Percentiles rank a stretch among this genome's conserved stretches.
These are phyloP conservation scores for Amesomyces nigricolor DNA, from an alignment of 2,329 filamentous ascomycete species.

Conservation along the genomic window DNA sequence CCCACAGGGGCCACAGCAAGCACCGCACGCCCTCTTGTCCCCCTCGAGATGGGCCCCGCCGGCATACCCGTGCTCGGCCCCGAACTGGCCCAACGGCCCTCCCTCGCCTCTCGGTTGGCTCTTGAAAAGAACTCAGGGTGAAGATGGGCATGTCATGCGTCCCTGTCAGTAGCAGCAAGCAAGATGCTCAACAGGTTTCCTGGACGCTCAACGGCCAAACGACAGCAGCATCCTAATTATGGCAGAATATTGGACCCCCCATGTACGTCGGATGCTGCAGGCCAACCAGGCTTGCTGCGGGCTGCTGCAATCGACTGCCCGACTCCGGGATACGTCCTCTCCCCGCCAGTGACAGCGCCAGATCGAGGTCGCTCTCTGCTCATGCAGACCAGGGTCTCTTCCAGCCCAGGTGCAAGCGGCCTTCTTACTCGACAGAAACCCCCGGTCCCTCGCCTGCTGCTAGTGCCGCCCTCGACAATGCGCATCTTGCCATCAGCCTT, in stretches of 20 bases:
- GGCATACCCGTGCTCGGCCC: conserved; percentile 11
- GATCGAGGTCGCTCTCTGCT: conserved; percentile 24
- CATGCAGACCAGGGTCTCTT: conserved; percentile 21
- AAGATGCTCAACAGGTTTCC: background rate
- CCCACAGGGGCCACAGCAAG: background rate
- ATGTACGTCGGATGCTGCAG: conserved; percentile 21
- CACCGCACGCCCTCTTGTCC: background rate
- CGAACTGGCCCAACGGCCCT: background rate
- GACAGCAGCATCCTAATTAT: conserved; percentile 33
- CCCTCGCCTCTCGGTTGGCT: background rate
- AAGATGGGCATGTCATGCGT: background rate
- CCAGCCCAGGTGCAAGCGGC: conserved; percentile 16
- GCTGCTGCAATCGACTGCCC: conserved; percentile 17
- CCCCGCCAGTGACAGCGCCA: conserved; percentile 23
- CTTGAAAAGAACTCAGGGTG: background rate
- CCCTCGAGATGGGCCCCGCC: background rate
- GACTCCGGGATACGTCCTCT: conserved; percentile 15
- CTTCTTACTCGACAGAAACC: conserved; percentile 20
- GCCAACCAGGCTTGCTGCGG: conserved; percentile 22
- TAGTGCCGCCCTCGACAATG: conserved; percentile 24
- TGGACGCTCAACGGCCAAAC: conserved; percentile 2
- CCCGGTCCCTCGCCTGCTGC: conserved; percentile 19
- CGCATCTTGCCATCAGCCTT: conserved; percentile 24
- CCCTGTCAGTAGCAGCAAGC: background rate
- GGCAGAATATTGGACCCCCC: conserved; percentile 32